phyloP scores from a whole-genome alignment of 2,329 filamentous ascomycete species.

The Cladobotryum protrusum region DNA sequence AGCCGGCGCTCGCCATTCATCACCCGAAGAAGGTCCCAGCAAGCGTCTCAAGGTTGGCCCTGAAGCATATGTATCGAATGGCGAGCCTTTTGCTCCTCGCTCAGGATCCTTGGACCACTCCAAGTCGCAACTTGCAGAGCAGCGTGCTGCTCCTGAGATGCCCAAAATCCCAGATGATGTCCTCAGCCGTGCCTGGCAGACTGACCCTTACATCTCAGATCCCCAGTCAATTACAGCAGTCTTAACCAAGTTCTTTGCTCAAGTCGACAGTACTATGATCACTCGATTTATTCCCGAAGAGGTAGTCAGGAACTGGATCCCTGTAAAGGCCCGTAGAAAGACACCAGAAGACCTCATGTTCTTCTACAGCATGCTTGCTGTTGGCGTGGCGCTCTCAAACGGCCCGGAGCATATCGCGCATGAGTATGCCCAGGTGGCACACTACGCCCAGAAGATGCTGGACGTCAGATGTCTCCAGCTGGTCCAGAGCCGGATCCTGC shows the following conservation, averaged over 20 bases:
- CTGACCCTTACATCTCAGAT: constrained; percentile 42
- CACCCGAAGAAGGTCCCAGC: constrained; percentile 31
- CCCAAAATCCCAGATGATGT: constrained; percentile 45
- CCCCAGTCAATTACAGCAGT: constrained; percentile 33
- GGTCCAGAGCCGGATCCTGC: constrained; percentile 60
- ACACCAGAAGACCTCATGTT: constrained; percentile 40
- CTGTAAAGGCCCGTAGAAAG: constrained; percentile 29
- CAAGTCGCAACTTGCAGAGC: constrained; percentile 32
- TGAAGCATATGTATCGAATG: constrained; percentile 36
- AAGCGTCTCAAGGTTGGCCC: constrained; percentile 46
- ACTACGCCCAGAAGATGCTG: constrained; percentile 42
- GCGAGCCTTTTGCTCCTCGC: constrained; percentile 26
- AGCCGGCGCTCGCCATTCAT: constrained; percentile 27
- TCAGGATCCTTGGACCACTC: constrained; percentile 30
- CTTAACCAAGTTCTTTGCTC: constrained; percentile 37
- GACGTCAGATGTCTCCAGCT: constrained; percentile 45
- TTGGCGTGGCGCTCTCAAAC: constrained; percentile 34
- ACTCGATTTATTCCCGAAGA: constrained; percentile 37
- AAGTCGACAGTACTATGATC: constrained; percentile 36
- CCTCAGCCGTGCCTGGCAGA: constrained; percentile 43
- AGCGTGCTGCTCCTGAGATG: constrained; percentile 32
- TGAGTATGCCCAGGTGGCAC: constrained; percentile 46
- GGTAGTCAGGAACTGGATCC: constrained; percentile 33
- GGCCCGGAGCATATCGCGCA: constrained; percentile 31
- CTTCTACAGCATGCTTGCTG: constrained; percentile 38